Evolutionary conservation across 2,329 filamentous ascomycete genomes (phyloP).

Genomic region (Bipolaris zeicola): DNA sequence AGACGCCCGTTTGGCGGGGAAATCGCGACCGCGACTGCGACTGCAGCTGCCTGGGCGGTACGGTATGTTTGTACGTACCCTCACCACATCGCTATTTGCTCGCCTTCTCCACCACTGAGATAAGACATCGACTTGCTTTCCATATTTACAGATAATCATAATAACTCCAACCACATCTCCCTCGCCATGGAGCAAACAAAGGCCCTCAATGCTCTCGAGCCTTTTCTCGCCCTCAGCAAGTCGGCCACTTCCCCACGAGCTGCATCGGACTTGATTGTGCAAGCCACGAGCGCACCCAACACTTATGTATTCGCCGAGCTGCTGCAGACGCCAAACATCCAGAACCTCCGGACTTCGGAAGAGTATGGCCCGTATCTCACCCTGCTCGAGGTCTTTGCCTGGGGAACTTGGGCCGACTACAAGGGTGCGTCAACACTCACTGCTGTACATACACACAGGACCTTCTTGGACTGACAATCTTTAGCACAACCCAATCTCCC

Average conservation of each 20-base stretch:
- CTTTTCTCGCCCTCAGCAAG: conserved; percentile 88
- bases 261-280: conserved; percentile 81
- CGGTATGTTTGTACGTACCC: no score
- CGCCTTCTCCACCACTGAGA: conserved; percentile 7
- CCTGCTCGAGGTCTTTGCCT: conserved; percentile 86
- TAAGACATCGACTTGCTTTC: background rate
- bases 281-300: conserved; percentile 86
- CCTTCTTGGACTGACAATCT: conserved; percentile 6
- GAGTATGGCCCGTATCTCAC: conserved; percentile 69
- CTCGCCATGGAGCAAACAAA: conserved; percentile 72
- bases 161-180: background rate
- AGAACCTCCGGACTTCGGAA: conserved; percentile 67
- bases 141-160: background rate
- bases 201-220: conserved; percentile 68
- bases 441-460: background rate
- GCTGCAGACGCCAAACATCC: conserved; percentile 79
- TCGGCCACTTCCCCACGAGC: conserved; percentile 83
- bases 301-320: conserved; percentile 95
- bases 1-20: conserved; percentile 20
- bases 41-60: conserved; percentile 1
- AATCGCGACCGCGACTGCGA: conserved; percentile 26
- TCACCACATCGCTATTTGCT: conserved; percentile 17
- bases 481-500: conserved; percentile 64
- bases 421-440: conserved; percentile 53
- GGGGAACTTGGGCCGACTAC: conserved; percentile 87